Base-by-base conservation (phyloP, 768 basidiomycete genomes). In the Pleurotus pulmonarius region DNA sequence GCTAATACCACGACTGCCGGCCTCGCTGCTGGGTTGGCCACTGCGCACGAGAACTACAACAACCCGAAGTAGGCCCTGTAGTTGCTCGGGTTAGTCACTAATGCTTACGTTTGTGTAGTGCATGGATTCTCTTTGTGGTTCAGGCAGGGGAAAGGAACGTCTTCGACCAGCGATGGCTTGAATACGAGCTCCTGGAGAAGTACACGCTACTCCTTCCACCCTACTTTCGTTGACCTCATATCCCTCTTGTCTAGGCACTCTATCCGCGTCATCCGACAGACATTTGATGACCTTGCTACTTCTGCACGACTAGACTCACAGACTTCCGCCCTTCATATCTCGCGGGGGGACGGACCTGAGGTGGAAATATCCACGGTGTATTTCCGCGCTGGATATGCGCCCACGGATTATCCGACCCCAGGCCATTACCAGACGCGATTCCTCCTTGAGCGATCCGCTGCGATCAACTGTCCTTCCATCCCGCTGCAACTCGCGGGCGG, bases 401-500 rank as follows among this genome's bases (percentile, higher is more conserved):
- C 95, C 0, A 75, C 75, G 26, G 94, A 97, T 68, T 94, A 89
- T 70, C 82, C 86, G 0, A 80, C 85, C 0, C 65, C 81, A 0
- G 56, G 70, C 4, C 82, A 88, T 47, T 98, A 92, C 73, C 65
- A 70, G 6, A 89, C 86, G 1, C 90, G 96, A 6, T 80, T 89
- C 62, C 70, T 83, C 12, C 78, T 98, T 37, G 95, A 98, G 67
- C 78, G 84, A 39, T 90, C 89, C 5, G 75, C 70, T 51, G 94
- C 96, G 0, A 94, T 94, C 75, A 96, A 98, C 60, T 99, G 96
- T 65, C 96, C 96, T 0, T 84, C 85, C 1, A 83, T 98, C 61
- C 85, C 89, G 4, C 79, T 98, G 12, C 96, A 98, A 61, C 83
- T 98, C n/a, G 94, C 95, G 0, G 96, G 96, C 0, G 87, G 88